These are phyloP conservation scores for Aspergillus bombycis DNA, from an alignment of 2,329 filamentous ascomycete genomes.

Conservation along the genomic window DNA sequence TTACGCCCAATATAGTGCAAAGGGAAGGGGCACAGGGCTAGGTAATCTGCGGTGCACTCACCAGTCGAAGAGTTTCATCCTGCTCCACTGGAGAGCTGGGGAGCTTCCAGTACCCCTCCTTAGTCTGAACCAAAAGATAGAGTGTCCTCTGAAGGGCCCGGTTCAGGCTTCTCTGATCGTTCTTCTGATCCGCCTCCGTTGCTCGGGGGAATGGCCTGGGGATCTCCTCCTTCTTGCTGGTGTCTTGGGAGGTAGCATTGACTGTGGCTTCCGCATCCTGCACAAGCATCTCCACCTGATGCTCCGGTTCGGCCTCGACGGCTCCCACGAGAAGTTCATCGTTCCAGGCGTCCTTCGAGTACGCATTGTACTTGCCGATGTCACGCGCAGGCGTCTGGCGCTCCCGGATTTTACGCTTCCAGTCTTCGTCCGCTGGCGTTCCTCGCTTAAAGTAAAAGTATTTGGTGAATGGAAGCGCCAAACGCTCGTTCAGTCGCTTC, in stretches of 20 bases:
- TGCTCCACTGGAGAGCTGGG: constrained; percentile 70
- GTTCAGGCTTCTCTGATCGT: constrained; percentile 78
- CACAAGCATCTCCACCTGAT: constrained; percentile 69
- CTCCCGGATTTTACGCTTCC: constrained; percentile 81
- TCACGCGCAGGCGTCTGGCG: constrained; percentile 80
- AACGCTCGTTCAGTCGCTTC: constrained; percentile 90
- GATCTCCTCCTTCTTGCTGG: constrained; percentile 63
- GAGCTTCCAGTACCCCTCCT: constrained; percentile 77
- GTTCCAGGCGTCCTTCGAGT: constrained; percentile 78
- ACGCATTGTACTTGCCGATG: constrained; percentile 80
- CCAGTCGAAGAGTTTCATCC: constrained; percentile 79
- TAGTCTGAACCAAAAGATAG: constrained; percentile 79
- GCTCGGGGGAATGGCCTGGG: constrained; percentile 70
- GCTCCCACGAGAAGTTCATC: constrained; percentile 85
- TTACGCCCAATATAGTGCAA: neutral
- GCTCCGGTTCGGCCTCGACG: constrained; percentile 64
- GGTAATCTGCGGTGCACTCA: constrained; percentile 52
- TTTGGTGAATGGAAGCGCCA: constrained; percentile 82
- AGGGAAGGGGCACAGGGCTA: neutral
- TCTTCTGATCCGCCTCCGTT: constrained; percentile 76
- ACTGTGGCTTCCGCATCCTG: constrained; percentile 68
- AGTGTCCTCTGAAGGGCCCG: constrained; percentile 78
- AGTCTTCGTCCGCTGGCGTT: constrained; percentile 82
- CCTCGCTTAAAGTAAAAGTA: constrained; percentile 95
- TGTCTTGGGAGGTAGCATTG: constrained; percentile 44